A percentile compares a stretch with the other conserved stretches of the same genome.
Evolutionary conservation across 306 rosid genomes (phyloP).

Genomic region (Lathyrus tuberosus): DNA sequence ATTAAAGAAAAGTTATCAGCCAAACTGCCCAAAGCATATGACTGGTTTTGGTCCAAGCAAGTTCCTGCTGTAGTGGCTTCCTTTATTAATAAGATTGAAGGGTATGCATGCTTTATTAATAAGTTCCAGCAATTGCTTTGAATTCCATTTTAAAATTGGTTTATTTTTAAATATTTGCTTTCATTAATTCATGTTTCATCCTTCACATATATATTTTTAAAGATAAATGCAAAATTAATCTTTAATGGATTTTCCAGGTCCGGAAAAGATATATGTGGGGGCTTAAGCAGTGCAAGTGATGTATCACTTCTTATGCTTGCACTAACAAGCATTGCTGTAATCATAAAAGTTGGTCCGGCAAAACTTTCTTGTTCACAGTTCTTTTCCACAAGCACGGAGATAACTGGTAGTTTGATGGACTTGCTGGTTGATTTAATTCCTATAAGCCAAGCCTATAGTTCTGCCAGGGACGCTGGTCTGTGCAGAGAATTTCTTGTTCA

Average conservation of each 20-base stretch:
- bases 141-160: constrained; percentile 44
- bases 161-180: constrained; percentile 34
- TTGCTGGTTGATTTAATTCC: constrained; percentile 77
- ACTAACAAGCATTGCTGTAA: constrained; percentile 78
- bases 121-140: constrained; percentile 58
- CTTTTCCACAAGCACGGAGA: constrained; percentile 69
- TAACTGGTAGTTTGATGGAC: constrained; percentile 91
- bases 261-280: constrained; percentile 48
- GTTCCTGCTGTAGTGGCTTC: constrained; percentile 71
- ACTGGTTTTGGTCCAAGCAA: constrained; percentile 95
- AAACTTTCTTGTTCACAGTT: constrained; percentile 87
- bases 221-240: constrained; percentile 35
- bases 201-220: constrained; percentile 15
- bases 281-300: constrained; percentile 56
- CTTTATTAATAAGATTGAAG: constrained; percentile 70
- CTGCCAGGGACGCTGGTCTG: constrained; percentile 72
- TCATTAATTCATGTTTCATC: constrained; percentile 18
- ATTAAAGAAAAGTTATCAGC: constrained; percentile 78
- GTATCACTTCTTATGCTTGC: constrained; percentile 81
- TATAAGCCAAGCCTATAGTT: constrained; percentile 73
- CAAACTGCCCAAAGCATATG: constrained; percentile 83
- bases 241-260: constrained; percentile 57
- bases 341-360: constrained; percentile 78
- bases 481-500: constrained; percentile 83
- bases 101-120: constrained; percentile 54